Evolutionary conservation across 2,329 filamentous ascomycete genomes (phyloP).

Genomic region (Aspergillus amoenus): DNA sequence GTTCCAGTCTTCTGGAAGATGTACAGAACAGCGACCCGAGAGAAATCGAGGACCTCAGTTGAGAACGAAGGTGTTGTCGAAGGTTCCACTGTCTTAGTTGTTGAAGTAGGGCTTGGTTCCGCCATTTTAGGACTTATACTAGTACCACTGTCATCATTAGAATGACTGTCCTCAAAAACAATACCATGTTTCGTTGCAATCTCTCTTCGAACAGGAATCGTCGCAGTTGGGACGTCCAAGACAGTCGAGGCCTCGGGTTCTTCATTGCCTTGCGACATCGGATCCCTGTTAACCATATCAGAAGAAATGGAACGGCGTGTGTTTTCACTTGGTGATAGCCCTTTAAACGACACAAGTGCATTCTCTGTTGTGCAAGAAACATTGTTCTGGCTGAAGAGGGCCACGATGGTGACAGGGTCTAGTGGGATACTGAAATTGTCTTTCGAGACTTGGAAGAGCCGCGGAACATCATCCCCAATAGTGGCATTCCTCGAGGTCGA

Average conservation of each 20-base stretch:
- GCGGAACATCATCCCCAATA: constrained; percentile 74
- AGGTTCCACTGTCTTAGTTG: constrained; percentile 18
- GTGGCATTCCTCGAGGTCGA: constrained; percentile 63
- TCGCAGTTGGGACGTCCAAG: constrained; percentile 14
- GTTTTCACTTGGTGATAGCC: constrained; percentile 34
- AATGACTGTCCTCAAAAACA: constrained; percentile 29
- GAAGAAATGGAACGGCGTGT: constrained; percentile 25
- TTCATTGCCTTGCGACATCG: constrained; percentile 1
- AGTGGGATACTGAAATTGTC: constrained; percentile 75
- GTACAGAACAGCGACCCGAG: constrained; percentile 43
- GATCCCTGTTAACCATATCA: not conserved
- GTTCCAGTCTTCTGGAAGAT: constrained; percentile 37
- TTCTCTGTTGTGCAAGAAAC: constrained; percentile 85
- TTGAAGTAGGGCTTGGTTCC: constrained; percentile 27
- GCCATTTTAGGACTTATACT: constrained; percentile 16
- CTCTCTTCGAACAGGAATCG: constrained; percentile 24
- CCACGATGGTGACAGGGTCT: constrained; percentile 66
- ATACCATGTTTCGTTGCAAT: constrained; percentile 39
- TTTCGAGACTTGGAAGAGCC: constrained; percentile 65
- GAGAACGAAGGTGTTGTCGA: constrained; percentile 20
- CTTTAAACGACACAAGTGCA: constrained; percentile 80
- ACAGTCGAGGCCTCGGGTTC: constrained; percentile 10
- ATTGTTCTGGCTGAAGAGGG: constrained; percentile 71
- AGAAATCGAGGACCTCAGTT: constrained; percentile 32
- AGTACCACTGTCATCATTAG: constrained; percentile 7